phyloP scores from a whole-genome alignment of 805 yeast genomes.

The Yarrowia osloensis region DNA sequence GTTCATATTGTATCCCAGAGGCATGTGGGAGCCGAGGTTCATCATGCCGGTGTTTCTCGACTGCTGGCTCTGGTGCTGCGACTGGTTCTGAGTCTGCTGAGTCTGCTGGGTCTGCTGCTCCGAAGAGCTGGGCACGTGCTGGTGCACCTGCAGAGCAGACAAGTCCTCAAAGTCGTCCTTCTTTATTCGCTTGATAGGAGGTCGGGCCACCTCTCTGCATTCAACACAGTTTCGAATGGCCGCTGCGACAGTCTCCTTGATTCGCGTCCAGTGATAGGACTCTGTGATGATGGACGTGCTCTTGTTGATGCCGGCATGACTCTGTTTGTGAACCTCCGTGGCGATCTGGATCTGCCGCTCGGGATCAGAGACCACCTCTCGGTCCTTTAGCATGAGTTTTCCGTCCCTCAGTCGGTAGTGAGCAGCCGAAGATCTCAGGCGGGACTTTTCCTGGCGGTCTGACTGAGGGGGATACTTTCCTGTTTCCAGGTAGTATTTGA shows the following conservation, averaged over 20 bases:
- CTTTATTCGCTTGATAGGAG: constrained; percentile 37
- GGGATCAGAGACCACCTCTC: constrained; percentile 81
- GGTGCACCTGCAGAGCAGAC: constrained; percentile 33
- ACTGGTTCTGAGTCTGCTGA: not conserved
- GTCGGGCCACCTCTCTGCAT: constrained; percentile 57
- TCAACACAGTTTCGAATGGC: constrained; percentile 75
- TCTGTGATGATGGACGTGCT: constrained; percentile 78
- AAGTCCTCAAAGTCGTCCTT: constrained; percentile 35
- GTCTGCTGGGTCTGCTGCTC: not conserved
- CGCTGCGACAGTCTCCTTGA: constrained; percentile 81
- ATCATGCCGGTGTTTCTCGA: not conserved
- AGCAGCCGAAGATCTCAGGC: constrained; percentile 75
- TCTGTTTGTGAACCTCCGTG: constrained; percentile 62
- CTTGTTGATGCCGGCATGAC: constrained; percentile 87
- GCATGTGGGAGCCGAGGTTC: constrained; percentile 11
- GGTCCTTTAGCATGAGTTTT: constrained; percentile 69
- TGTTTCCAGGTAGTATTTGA: constrained; percentile 73
- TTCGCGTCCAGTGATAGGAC: constrained; percentile 86
- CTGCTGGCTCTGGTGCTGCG: constrained; percentile 22
- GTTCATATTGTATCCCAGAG: constrained; percentile 17
- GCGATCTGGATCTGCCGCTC: constrained; percentile 74
- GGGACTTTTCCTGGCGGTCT: constrained; percentile 82
- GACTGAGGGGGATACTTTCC: constrained; percentile 85
- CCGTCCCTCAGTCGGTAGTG: constrained; percentile 74
- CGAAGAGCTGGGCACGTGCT: constrained; percentile 2